These are phyloP conservation scores for Perkinsus chesapeaki DNA, from an alignment of 169 alveolate genomes.

Conservation along the genomic window DNA sequence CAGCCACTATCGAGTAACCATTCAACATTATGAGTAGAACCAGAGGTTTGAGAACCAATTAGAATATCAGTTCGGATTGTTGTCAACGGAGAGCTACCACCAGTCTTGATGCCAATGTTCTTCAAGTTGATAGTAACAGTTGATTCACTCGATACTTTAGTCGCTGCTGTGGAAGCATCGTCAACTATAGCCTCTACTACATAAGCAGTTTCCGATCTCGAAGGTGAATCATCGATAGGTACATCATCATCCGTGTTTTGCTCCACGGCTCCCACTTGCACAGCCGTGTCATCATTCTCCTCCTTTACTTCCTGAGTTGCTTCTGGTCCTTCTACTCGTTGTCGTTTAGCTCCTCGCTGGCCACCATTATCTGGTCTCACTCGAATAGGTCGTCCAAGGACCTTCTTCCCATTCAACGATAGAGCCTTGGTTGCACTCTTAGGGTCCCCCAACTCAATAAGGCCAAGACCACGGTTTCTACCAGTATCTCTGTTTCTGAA, in stretches of 20 bases:
- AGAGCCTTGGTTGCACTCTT: not conserved
- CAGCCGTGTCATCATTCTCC: not conserved
- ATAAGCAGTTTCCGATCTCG: not conserved
- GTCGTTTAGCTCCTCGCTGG: not conserved
- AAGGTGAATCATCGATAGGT: not conserved
- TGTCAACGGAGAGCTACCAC: not conserved
- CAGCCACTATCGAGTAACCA: not conserved
- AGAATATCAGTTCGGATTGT: not conserved
- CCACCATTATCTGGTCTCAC: not conserved
- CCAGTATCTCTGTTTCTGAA: not conserved
- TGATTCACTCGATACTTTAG: not conserved
- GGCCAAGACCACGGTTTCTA: not conserved
- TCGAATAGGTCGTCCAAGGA: not conserved
- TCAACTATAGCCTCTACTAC: not conserved
- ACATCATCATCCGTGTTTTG: not conserved
- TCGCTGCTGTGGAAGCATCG: not conserved
- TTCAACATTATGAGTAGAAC: not conserved
- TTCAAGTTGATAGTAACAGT: no score
- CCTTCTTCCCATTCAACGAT: not conserved
- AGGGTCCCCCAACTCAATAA: not conserved
- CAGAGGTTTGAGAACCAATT: no score
- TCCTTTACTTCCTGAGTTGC: not conserved
- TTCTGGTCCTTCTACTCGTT: not conserved
- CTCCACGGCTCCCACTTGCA: not conserved
- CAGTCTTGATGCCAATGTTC: not conserved